Conservation (phyloP, 805 yeast genomes). For the Starmerella stellata region DNA sequence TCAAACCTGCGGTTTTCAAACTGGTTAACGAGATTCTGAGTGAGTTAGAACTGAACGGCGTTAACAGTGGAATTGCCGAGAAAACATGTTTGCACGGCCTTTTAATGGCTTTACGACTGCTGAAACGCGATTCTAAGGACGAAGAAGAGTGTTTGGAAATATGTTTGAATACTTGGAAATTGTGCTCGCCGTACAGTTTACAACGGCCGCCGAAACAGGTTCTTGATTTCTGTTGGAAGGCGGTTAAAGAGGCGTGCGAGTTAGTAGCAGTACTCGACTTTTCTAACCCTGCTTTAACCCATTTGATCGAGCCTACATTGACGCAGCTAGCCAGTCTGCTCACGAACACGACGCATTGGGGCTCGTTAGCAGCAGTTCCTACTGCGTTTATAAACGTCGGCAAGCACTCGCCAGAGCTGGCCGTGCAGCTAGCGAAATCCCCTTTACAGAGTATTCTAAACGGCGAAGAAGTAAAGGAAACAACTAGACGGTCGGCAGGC, state of each 20-base stretch:
- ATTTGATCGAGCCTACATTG: slow-evolving; percentile 29
- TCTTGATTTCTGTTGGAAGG: slow-evolving; percentile 62
- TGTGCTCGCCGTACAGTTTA: neutral
- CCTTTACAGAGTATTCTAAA: slow-evolving; percentile 2
- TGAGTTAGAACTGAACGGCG: neutral
- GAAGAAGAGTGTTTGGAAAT: neutral
- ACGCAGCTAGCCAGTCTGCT: slow-evolving; percentile 49
- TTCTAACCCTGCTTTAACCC: neutral
- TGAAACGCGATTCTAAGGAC: neutral
- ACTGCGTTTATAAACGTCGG: slow-evolving; percentile 64
- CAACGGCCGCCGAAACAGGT: slow-evolving; percentile 18
- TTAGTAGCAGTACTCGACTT: slow-evolving; percentile 24
- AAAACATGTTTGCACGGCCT: slow-evolving; percentile 1
- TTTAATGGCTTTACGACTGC: neutral
- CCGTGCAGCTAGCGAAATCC: slow-evolving; percentile 2
- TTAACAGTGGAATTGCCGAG: neutral
- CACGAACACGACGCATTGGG: slow-evolving; percentile 42
- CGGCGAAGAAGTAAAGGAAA: slow-evolving; percentile 30
- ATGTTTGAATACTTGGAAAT: neutral
- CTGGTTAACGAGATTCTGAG: neutral
- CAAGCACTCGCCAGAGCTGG: slow-evolving; percentile 18
- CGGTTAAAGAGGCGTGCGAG: slow-evolving; percentile 54
- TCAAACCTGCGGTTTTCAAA: neutral
- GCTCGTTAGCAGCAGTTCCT: slow-evolving; percentile 76
- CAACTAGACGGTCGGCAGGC: slow-evolving; percentile 86